A percentile compares a stretch with the other conserved stretches of the same genome.
Evolutionary conservation across 2,329 filamentous ascomycete genomes (phyloP).

Genomic region (Talaromyces sp.): DNA sequence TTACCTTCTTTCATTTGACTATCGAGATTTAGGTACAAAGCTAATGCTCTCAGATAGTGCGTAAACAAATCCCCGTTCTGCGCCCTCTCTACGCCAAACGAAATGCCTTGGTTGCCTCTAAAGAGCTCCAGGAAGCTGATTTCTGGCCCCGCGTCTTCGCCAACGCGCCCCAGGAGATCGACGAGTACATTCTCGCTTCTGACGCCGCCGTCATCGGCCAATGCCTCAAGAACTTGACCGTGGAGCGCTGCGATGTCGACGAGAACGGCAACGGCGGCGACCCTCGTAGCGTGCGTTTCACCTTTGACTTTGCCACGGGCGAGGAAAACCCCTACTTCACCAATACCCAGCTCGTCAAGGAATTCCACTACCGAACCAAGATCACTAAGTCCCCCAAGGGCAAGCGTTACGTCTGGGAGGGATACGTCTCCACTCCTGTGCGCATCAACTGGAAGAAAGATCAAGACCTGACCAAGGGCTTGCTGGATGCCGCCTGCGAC

Average conservation of each 20-base stretch:
- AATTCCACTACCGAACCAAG: constrained; percentile 76
- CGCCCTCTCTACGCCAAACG: constrained; percentile 74
- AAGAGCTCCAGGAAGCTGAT: constrained; percentile 56
- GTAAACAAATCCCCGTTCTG: constrained; percentile 66
- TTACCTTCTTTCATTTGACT: constrained; percentile 23
- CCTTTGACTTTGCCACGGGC: constrained; percentile 64
- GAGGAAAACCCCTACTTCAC: constrained; percentile 74
- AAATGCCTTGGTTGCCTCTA: constrained; percentile 64
- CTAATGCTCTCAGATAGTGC: constrained; percentile 53
- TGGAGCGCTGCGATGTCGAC: constrained; percentile 75
- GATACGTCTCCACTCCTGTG: constrained; percentile 84
- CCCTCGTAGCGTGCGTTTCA: constrained; percentile 74
- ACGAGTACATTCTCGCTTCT: constrained; percentile 78
- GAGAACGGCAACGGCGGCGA: constrained; percentile 59
- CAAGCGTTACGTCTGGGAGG: constrained; percentile 61
- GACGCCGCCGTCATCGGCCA: constrained; percentile 68
- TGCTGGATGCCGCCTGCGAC: constrained; percentile 70
- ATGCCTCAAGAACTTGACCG: constrained; percentile 64
- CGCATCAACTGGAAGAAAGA: constrained; percentile 82
- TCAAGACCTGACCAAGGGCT: constrained; percentile 77
- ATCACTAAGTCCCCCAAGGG: constrained; percentile 42
- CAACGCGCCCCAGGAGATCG: constrained; percentile 78
- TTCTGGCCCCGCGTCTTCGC: constrained; percentile 97
- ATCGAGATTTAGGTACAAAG: neutral
- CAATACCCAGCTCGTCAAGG: constrained; percentile 78